Conservation (phyloP, 1,284 basidiomycete species). For the Irpex lacteus region DNA sequence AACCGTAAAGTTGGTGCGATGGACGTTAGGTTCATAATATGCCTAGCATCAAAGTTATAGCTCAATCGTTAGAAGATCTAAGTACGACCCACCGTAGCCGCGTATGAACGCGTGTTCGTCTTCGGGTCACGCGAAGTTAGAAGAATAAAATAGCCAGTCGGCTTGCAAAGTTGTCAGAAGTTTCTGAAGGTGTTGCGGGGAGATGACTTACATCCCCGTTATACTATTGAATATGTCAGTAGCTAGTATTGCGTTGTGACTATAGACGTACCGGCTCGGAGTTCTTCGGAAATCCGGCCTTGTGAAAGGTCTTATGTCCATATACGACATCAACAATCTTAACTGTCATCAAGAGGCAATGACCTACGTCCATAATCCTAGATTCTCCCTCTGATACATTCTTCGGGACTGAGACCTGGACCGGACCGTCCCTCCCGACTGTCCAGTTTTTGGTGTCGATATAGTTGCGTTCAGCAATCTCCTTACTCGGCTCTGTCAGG, state of each 20-base stretch:
- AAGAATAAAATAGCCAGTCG: neutral
- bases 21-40: conserved; percentile 17
- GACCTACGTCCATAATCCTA: neutral
- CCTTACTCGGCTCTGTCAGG: neutral
- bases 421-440: neutral
- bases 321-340: neutral
- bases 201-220: conserved; percentile 4
- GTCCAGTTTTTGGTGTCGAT: neutral
- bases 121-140: conserved; percentile 2
- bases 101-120: conserved; percentile 18
- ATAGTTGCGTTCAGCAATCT: neutral
- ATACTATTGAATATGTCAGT: neutral
- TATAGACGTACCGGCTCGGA: neutral
- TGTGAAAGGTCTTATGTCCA: neutral
- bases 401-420: neutral
- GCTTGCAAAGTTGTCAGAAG: conserved; percentile 2
- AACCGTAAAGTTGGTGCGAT: conserved; percentile 20
- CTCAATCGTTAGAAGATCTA: no score
- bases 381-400: neutral
- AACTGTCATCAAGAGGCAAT: neutral
- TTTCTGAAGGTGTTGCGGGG: neutral
- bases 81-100: conserved; percentile 13
- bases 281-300: neutral
- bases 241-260: neutral
- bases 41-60: conserved; percentile 13